phyloP scores from a whole-genome alignment of 108 stramenopile genomes.

The Cylindrotheca closterium region DNA sequence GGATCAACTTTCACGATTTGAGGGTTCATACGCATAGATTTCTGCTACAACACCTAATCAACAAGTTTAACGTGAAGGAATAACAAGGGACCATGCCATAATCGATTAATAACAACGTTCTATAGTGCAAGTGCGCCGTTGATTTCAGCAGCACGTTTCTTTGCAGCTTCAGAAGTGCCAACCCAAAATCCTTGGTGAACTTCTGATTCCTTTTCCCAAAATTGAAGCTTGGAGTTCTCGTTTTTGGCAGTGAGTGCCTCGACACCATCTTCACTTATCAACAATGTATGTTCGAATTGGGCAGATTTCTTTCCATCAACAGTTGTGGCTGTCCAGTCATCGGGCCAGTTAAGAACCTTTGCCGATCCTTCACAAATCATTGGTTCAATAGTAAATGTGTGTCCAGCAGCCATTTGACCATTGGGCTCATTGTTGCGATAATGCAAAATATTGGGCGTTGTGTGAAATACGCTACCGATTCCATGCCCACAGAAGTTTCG shows the following conservation, averaged over 20 bases:
- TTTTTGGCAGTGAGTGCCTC: conserved; percentile 87
- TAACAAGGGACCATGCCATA: too few species aligned
- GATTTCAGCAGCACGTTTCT: conserved; percentile 9
- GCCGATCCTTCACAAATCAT: conserved; percentile 94
- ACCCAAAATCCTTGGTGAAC: conserved; percentile 70
- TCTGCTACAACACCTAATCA: too few species aligned
- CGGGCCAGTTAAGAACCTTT: conserved; percentile 75
- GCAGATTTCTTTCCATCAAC: conserved; percentile 77
- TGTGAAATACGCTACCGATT: conserved; percentile 91
- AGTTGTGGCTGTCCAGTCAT: conserved; percentile 96
- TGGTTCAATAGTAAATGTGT: conserved; percentile 99
- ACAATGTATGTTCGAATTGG: conserved; percentile 91
- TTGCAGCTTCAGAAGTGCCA: conserved; percentile 56
- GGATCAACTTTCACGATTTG: too few species aligned
- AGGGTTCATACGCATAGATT: too few species aligned
- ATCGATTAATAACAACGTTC: too few species aligned
- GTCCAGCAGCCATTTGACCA: conserved; percentile 85
- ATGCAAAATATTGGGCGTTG: conserved; percentile 93
- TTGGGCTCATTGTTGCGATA: conserved; percentile 84
- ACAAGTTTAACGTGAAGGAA: too few species aligned
- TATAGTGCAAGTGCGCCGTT: not conserved
- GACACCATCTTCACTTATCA: conserved; percentile 82
- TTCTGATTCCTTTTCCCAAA: conserved; percentile 83
- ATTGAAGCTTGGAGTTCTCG: conserved; percentile 67
- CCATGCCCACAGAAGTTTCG: conserved; percentile 94